Evolutionary conservation across 2,329 filamentous ascomycete genomes (phyloP), one percentile per base, ranked within the genome.

Genomic region (Aspergillus spinulosporus): DNA sequence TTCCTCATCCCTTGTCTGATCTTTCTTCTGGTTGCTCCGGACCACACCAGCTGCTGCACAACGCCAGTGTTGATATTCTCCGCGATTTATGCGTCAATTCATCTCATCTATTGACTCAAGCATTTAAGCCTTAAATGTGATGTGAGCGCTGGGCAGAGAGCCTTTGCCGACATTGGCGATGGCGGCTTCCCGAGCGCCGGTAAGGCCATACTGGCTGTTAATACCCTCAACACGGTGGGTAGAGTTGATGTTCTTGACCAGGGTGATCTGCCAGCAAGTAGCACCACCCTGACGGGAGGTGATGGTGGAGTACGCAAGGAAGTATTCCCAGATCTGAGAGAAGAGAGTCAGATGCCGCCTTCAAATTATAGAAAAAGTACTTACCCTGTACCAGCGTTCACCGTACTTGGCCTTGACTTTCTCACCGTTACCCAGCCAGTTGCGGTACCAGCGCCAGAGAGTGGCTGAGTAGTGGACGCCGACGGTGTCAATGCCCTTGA

Each of bases 381-480:
- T 80, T 83, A 92, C 89, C 75, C 93, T 87, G 85, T 90, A 99
- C 94, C 94, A 99, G 71, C 90, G 84, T 72, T 88, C 87, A 69
- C 94, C 94, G 72, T 97, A 97, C 83, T 97, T 97, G 71, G 89
- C 91, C 76, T 89, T 85, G 60, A 97, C 89, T 81, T 96, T 95
- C 57, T 96, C 90, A 66, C 84, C 82, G 83, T 97, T 97, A 77
- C 82, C 91, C 74, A 97, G 84, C 94, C 94, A 97, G 84, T 97
- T 97, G 65, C 94, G 84, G 82, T 97, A 97, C 94, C 94, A 97
- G 72, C 90, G 85, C 94, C 94, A 97, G 61, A 99, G 80, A 29
- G 94, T 97, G 51, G 92, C 92, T 49, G 91, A 96, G 80, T 97
- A 97, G 81, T 97, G 94, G 43, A 97, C 91, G 70, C 94, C 93